Evolutionary conservation across 305 asterid genomes (phyloP).

Genomic region (Ajuga reptans): DNA sequence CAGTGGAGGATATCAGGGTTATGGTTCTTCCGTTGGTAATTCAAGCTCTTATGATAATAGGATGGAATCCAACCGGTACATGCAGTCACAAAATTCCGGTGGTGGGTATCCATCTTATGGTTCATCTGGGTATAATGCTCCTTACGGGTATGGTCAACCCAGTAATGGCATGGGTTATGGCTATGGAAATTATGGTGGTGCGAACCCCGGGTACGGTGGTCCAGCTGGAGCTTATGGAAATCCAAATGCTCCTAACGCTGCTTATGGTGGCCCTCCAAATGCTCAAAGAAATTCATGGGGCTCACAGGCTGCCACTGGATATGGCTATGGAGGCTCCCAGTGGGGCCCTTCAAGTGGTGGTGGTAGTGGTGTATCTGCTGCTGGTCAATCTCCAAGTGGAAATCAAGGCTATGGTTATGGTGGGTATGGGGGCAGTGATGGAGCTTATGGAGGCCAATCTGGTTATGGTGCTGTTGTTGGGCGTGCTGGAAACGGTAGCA

Average conservation of each 20-base stretch:
- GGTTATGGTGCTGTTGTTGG: slow-evolving; percentile 71
- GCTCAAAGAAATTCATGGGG: slow-evolving; percentile 66
- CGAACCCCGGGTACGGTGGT: slow-evolving; percentile 46
- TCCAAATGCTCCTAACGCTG: slow-evolving; percentile 61
- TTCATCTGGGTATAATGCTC: slow-evolving; percentile 54
- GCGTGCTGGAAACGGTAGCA: slow-evolving; percentile 52
- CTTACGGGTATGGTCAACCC: slow-evolving; percentile 62
- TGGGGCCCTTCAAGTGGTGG: slow-evolving; percentile 43
- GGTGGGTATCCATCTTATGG: slow-evolving; percentile 75
- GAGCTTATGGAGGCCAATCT: slow-evolving; percentile 54
- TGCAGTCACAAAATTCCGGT: slow-evolving; percentile 53
- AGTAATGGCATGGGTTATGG: slow-evolving; percentile 72
- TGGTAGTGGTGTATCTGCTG: slow-evolving; percentile 39
- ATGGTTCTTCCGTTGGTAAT: slow-evolving; percentile 49
- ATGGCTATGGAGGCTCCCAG: slow-evolving; percentile 73
- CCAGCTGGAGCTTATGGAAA: slow-evolving; percentile 62
- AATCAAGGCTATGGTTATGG: slow-evolving; percentile 75
- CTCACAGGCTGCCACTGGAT: slow-evolving; percentile 58
- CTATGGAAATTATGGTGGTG: slow-evolving; percentile 59
- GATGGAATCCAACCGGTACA: slow-evolving; percentile 59
- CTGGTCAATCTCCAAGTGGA: slow-evolving; percentile 75
- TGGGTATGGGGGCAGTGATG: slow-evolving; percentile 59
- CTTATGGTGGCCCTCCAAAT: slow-evolving; percentile 57
- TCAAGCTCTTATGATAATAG: slow-evolving; percentile 54
- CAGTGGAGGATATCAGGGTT: slow-evolving; percentile 61